Conservation (phyloP, 169 alveolate species). For the Eimeria sp. region DNA sequence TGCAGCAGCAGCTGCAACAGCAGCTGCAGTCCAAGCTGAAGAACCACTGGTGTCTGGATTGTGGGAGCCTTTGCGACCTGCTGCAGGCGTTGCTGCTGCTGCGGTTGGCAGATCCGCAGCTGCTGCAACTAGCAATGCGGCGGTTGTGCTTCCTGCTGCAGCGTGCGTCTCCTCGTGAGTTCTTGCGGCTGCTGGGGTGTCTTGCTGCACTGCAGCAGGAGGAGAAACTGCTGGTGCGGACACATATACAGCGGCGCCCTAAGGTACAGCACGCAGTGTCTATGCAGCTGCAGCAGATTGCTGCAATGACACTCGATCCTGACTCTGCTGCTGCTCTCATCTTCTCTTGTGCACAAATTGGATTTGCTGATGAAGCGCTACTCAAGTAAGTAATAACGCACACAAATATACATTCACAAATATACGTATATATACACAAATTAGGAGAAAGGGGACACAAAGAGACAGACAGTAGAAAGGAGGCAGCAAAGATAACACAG, state of each 20-base stretch:
- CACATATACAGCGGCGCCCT: constrained; percentile 78
- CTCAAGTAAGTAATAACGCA: constrained; percentile 10
- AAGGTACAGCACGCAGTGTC: constrained; percentile 73
- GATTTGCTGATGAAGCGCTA: constrained; percentile 66
- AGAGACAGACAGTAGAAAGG: neutral
- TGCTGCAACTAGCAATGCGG: constrained; percentile 69
- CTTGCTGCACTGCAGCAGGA: constrained; percentile 62
- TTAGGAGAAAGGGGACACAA: neutral
- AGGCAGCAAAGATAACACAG: neutral
- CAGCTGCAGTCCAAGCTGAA: constrained; percentile 50
- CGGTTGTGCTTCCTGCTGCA: constrained; percentile 54
- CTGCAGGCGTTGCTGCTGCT: constrained; percentile 77
- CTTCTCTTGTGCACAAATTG: constrained; percentile 78
- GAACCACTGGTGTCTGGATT: constrained; percentile 71
- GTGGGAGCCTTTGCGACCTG: constrained; percentile 69
- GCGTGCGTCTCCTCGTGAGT: constrained; percentile 34
- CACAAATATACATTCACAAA: no score
- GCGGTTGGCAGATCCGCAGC: constrained; percentile 63
- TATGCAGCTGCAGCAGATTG: constrained; percentile 50
- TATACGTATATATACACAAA: no score
- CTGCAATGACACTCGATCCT: constrained; percentile 30
- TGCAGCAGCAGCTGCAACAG: constrained; percentile 76
- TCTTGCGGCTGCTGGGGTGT: constrained; percentile 71
- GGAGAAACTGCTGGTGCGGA: constrained; percentile 65
- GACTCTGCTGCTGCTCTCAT: constrained; percentile 53